phyloP scores from a whole-genome alignment of 768 basidiomycete species.

The Rhizopogon rudus region DNA sequence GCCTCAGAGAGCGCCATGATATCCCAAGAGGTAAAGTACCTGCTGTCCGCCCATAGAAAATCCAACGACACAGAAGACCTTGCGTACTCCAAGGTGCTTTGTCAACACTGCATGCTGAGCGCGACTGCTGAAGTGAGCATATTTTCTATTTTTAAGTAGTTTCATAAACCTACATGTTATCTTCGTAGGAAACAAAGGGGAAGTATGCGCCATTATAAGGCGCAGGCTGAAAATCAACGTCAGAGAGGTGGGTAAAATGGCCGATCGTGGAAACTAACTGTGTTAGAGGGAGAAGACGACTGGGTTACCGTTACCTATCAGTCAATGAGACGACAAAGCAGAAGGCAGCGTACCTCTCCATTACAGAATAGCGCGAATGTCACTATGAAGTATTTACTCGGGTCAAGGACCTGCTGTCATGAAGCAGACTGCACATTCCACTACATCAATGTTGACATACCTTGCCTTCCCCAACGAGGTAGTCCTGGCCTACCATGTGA shows the following conservation, averaged over 20 bases:
- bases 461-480: constrained; percentile 47
- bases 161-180: constrained; percentile 45
- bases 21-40: constrained; percentile 17
- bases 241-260: neutral
- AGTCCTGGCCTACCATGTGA: constrained; percentile 34
- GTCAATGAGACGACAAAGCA: neutral
- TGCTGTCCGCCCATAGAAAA: constrained; percentile 60
- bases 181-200: constrained; percentile 50
- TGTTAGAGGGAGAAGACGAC: constrained; percentile 62
- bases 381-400: constrained; percentile 48
- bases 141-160: neutral
- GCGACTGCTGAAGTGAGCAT: constrained; percentile 28
- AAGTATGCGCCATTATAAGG: constrained; percentile 59
- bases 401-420: constrained; percentile 38
- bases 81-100: constrained; percentile 37
- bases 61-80: constrained; percentile 43
- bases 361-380: constrained; percentile 55
- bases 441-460: constrained; percentile 16
- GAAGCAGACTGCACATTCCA: neutral
- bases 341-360: constrained; percentile 41
- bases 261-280: constrained; percentile 27
- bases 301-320: constrained; percentile 11
- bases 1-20: constrained; percentile 10
- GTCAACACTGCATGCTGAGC: constrained; percentile 52
- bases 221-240: constrained; percentile 30